Base-by-base conservation (phyloP, 1,284 basidiomycete genomes). In the Malassezia equina region DNA sequence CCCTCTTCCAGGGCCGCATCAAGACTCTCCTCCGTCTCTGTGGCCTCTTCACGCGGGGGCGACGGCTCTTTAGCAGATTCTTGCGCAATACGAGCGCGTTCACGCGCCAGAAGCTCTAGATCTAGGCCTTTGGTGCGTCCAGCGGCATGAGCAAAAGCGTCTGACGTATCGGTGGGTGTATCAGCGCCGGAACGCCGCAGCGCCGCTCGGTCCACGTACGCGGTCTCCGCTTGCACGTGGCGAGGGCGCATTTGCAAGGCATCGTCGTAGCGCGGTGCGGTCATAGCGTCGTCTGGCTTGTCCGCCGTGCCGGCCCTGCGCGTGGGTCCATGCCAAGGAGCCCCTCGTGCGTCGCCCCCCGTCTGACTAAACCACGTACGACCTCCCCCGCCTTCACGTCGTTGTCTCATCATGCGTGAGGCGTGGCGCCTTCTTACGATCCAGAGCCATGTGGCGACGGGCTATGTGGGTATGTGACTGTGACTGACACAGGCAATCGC, bases 361-460 rank as follows among this genome's bases (percentile, higher is more conserved):
- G 36, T 19, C 36, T 39, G 36, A 39, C 36, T 39, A 39, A 39
- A 19, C 36, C 19, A 6, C 7, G 29, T 7, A n/a, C 41, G 12
- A 23, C 15, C 24, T 9, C n/a, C 19, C n/a, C n/a, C n/a, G 8
- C 9, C 29, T 15, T 15, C 24, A 11, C 21, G 25, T 25, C 28
- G n/a, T n/a, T n/a, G n/a, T n/a, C 17, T 23, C 47, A 48, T 40
- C 24, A 33, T 23, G 17, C 25, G 17, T n/a, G 33, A 48, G 33
- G 45, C 53, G 21, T 23, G 27, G 19, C 49, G 59, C 23, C 59
- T 81, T 11, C 73, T 81, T 17, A 78, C 77, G 2, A 82, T 96
- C 44, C 93, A 96, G 72, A 89, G 86, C 0, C 93, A 98, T 68
- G 93, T 96, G 55, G 83, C 86, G 2, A 89, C 85, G 62, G 93